Evolutionary conservation across 495 filamentous ascomycete species (phyloP), one percentile per base, ranked within the genome.

Genomic region (Astrothelium subdiscretum): DNA sequence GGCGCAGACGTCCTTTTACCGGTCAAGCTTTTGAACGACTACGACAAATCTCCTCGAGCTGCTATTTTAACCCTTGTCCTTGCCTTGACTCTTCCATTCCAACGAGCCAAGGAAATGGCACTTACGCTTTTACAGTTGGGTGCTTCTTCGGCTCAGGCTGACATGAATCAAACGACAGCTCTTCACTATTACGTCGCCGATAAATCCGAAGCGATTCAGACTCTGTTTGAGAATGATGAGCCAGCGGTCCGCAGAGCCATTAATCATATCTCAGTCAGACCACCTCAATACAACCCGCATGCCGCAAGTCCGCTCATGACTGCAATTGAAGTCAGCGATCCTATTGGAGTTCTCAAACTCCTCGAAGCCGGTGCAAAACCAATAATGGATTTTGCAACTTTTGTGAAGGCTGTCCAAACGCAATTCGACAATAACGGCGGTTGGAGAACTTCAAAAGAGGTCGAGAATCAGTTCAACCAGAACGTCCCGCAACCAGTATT

Each of bases 1-100:
- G 89, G 87, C 13, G 87, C 89, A 1, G 89, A 95, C 68, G 76
- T 83, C 6, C 71, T 89, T 15, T 70, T 89, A 31, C 88, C 89
- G 0, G 75, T 92, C 65, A 91, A 90, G 69, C 72, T 82, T 3
- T 43, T 81, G 2, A 69, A 83, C 32, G 66, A 74, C 0, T 67
- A 76, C 32, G 66, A 75, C 27, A 81, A 77, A 42, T 71, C 66
- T 13, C 78, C 81, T 1, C 69, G 72, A 24, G 78, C 69, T 13
- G 85, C 86, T 1, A 81, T 90, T 31, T 73, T 92, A 51, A 87
- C 81, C 0, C 68, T 91, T 5, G 81, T 82, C 1, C 77, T 92
- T 6, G 77, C 81, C 1, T 78, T 89, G 32, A 64, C 67, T 24
- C 74, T 79, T 1, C 81, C 83, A 0, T 60, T 77, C 11, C 80